These are phyloP conservation scores for Theobroma cacao DNA, from an alignment of 345 rosid species.

Conservation along the genomic window DNA sequence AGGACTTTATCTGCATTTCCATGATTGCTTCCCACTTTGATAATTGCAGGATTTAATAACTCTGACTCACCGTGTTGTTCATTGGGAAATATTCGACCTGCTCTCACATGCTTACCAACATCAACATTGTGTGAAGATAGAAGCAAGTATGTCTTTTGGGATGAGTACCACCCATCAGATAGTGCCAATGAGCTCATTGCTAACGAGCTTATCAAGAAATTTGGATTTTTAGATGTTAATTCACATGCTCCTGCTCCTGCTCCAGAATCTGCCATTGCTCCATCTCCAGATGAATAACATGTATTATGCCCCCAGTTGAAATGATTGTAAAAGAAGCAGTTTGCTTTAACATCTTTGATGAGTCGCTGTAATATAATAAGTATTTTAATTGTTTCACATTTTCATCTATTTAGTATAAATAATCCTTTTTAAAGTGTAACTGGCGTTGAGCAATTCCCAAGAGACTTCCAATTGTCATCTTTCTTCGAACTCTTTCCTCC, in stretches of 20 bases:
- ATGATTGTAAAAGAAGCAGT: not conserved
- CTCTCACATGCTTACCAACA: conserved; percentile 83
- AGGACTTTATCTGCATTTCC: not conserved
- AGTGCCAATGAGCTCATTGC: conserved; percentile 78
- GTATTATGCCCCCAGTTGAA: not conserved
- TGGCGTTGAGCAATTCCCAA: not conserved
- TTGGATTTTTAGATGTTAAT: conserved; percentile 45
- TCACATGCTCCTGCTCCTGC: conserved; percentile 39
- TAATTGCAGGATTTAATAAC: conserved; percentile 61
- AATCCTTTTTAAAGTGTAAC: not conserved
- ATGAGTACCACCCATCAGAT: conserved; percentile 94
- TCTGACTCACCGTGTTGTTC: conserved; percentile 92
- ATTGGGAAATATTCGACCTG: conserved; percentile 75
- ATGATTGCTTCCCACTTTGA: not conserved
- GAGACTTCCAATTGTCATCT: not conserved
- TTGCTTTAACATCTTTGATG: not conserved
- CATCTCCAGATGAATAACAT: conserved; percentile 30
- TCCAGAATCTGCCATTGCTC: conserved; percentile 34
- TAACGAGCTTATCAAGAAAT: conserved; percentile 70
- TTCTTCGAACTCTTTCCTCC: not conserved
- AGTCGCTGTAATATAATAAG: not conserved
- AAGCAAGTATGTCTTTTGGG: conserved; percentile 95
- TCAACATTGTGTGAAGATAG: conserved; percentile 79
- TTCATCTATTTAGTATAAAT: not conserved
- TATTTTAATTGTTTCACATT: not conserved